phyloP scores from a whole-genome alignment of 2,329 filamentous ascomycete species.

The Ceratocystis diversiconidia region DNA sequence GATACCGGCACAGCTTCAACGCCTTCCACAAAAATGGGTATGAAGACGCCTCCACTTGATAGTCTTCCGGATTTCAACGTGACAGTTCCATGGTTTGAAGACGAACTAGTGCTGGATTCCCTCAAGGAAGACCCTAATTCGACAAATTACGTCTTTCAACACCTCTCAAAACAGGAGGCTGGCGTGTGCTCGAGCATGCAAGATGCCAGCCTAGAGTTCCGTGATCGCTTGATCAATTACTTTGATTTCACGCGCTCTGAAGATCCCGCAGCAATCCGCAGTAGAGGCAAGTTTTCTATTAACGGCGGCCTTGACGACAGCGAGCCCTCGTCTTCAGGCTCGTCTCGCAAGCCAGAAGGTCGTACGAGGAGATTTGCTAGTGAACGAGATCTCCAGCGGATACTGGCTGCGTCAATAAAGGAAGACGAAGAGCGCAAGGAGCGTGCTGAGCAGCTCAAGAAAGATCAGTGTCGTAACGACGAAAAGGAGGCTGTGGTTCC shows the following conservation, averaged over 20 bases:
- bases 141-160: slow-evolving; percentile 33
- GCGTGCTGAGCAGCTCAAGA: slow-evolving; percentile 47
- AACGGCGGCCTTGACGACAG: slow-evolving; percentile 23
- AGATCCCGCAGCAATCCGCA: slow-evolving; percentile 40
- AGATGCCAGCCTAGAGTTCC: slow-evolving; percentile 5
- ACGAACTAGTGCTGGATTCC: slow-evolving; percentile 26
- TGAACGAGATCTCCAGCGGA: slow-evolving; percentile 58
- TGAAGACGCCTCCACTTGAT: slow-evolving; percentile 41
- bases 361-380: slow-evolving; percentile 47
- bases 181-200: background rate
- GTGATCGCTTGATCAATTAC: slow-evolving; percentile 28
- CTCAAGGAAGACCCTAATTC: slow-evolving; percentile 30
- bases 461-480: slow-evolving; percentile 52
- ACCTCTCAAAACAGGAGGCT: slow-evolving; percentile 17
- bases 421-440: slow-evolving; percentile 58
- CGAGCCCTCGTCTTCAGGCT: slow-evolving; percentile 22
- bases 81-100: slow-evolving; percentile 11
- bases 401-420: slow-evolving; percentile 55
- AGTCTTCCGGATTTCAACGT: slow-evolving; percentile 35
- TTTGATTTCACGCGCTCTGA: slow-evolving; percentile 42
- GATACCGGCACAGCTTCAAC: slow-evolving; percentile 35
- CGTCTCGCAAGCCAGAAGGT: slow-evolving; percentile 38
- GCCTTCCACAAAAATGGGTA: slow-evolving; percentile 27
- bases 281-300: slow-evolving; percentile 38
- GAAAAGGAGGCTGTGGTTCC: slow-evolving; percentile 67